Conservation (phyloP, 352 stramenopile genomes). For the Pythium apleroticum region DNA sequence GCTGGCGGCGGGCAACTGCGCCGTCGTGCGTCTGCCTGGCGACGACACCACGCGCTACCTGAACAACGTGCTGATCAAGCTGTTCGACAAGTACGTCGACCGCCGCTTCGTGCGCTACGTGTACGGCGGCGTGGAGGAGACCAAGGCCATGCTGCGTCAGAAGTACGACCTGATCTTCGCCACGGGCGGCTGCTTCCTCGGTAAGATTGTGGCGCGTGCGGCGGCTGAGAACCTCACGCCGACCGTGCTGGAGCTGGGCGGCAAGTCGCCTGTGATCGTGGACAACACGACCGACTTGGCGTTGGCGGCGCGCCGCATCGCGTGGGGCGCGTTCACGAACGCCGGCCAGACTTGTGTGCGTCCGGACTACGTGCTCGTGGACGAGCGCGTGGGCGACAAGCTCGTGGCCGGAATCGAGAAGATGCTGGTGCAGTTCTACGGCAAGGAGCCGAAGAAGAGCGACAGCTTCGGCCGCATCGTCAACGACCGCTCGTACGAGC, state of each 20-base stretch:
- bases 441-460: constrained; percentile 44
- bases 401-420: constrained; percentile 43
- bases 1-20: constrained; percentile 86
- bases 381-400: constrained; percentile 71
- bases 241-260: constrained; percentile 94
- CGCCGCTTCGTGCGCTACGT: constrained; percentile 78
- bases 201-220: constrained; percentile 89
- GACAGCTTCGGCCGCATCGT: constrained; percentile 67
- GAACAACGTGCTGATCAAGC: constrained; percentile 50
- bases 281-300: constrained; percentile 55
- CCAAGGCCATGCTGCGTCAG: constrained; percentile 77
- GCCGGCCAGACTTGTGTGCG: constrained; percentile 93
- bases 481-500: constrained; percentile 66
- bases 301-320: constrained; percentile 80
- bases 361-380: constrained; percentile 92
- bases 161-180: constrained; percentile 86
- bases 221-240: constrained; percentile 94
- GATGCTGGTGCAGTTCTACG: constrained; percentile 49
- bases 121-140: constrained; percentile 77
- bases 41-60: constrained; percentile 77
- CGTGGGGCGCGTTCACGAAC: constrained; percentile 89
- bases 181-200: constrained; percentile 69
- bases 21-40: constrained; percentile 89
- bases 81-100: constrained; percentile 83
- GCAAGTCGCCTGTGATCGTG: constrained; percentile 90